phyloP scores from a whole-genome alignment of 805 yeast species.

The Wickerhamiella nectarea region DNA sequence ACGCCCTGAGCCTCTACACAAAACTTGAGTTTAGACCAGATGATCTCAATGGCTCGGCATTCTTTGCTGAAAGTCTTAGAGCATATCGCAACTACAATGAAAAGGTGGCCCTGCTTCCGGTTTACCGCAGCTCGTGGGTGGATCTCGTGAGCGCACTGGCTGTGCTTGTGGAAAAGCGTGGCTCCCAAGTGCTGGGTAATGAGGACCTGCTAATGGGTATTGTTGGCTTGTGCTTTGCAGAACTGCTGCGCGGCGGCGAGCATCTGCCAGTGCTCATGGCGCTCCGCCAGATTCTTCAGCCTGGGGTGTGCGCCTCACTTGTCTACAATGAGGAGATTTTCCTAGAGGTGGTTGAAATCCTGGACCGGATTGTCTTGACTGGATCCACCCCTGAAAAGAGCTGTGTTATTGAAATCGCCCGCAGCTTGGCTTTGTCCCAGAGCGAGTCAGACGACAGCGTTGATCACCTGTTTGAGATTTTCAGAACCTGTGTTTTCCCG shows the following conservation, averaged over 20 bases:
- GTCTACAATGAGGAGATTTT: constrained; percentile 56
- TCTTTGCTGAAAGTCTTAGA: constrained; percentile 21
- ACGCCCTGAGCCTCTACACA: constrained; percentile 61
- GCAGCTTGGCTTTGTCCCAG: constrained; percentile 38
- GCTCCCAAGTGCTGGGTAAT: constrained; percentile 35
- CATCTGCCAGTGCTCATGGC: constrained; percentile 33
- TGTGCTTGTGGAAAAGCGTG: constrained; percentile 41
- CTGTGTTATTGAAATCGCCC: constrained; percentile 41
- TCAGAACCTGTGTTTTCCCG: constrained; percentile 55
- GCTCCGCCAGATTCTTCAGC: constrained; percentile 42
- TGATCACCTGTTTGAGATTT: constrained; percentile 69
- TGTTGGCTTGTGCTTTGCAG: constrained; percentile 73
- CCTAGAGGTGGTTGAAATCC: constrained; percentile 58
- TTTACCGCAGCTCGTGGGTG: constrained; percentile 54
- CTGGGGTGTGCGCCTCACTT: constrained; percentile 41
- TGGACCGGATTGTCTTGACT: constrained; percentile 56
- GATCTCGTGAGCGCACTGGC: constrained; percentile 67
- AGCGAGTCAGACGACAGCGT: constrained; percentile 38
- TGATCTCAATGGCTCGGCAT: constrained; percentile 16
- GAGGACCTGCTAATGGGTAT: constrained; percentile 44
- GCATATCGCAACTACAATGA: constrained; percentile 22
- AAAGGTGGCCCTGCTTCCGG: constrained; percentile 29
- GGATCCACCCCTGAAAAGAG: constrained; percentile 36
- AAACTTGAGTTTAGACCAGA: constrained; percentile 43
- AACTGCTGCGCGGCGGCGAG: constrained; percentile 36